These are phyloP conservation scores for Aspergillus spinulosporus DNA, from an alignment of 2,329 filamentous ascomycete species.

Conservation along the genomic window DNA sequence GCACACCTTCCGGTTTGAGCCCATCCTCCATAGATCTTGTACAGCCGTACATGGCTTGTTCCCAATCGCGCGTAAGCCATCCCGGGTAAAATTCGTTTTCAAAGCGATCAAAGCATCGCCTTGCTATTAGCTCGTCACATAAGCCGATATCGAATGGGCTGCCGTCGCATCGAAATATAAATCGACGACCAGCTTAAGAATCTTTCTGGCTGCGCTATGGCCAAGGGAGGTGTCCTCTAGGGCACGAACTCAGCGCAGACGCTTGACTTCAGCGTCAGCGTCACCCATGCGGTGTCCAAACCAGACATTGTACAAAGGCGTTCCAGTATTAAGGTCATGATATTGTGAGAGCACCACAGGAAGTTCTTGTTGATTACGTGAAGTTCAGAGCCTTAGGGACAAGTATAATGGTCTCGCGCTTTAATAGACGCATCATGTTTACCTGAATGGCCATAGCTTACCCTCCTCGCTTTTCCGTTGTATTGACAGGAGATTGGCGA, in stretches of 20 bases:
- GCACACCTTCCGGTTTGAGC: conserved; percentile 20
- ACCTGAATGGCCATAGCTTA: conserved; percentile 16
- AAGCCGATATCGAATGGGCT: conserved; percentile 6
- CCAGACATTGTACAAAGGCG: neutral
- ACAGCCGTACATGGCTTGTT: conserved; percentile 7
- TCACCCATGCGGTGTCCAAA: neutral
- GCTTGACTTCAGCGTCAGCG: neutral
- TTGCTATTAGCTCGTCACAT: conserved; percentile 10
- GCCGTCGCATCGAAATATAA: conserved; percentile 17
- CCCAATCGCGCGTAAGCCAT: conserved; percentile 30
- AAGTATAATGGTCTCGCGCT: conserved; percentile 31
- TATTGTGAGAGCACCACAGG: neutral
- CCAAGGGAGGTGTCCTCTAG: conserved; percentile 20
- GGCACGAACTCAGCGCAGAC: conserved; percentile 14
- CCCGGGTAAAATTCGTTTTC: conserved; percentile 27
- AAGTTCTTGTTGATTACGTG: conserved; percentile 22
- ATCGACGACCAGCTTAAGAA: conserved; percentile 16
- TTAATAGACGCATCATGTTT: conserved; percentile 32
- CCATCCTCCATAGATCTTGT: conserved; percentile 13
- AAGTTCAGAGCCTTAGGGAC: conserved; percentile 34
- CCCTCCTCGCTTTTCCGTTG: neutral
- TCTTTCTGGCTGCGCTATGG: conserved; percentile 24
- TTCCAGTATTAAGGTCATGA: neutral
- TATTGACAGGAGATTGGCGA: neutral
- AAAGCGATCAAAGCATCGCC: conserved; percentile 19